phyloP scores from a whole-genome alignment of 2,329 filamentous ascomycete species.

The Geosmithia flava region DNA sequence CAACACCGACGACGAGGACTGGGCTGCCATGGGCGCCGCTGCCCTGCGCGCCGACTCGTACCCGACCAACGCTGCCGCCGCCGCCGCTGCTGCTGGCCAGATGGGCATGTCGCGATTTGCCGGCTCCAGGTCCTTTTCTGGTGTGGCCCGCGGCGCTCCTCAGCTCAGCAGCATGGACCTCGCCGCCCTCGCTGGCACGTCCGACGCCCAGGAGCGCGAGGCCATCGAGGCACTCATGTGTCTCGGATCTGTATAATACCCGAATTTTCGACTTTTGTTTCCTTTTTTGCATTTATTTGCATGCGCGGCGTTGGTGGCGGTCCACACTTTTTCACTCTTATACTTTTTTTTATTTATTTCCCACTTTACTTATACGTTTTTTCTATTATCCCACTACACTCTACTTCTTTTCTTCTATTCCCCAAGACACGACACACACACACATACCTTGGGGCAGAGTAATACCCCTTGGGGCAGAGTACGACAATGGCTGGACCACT shows the following conservation, averaged over 20 bases:
- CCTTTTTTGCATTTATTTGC: slow-evolving; percentile 13
- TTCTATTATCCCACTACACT: background rate
- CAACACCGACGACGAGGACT: slow-evolving; percentile 91
- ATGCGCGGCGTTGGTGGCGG: slow-evolving; percentile 37
- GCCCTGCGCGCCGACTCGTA: slow-evolving; percentile 62
- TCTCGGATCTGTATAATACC: slow-evolving; percentile 64
- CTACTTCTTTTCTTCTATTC: no score
- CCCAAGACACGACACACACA: no score
- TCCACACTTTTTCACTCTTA: slow-evolving; percentile 1
- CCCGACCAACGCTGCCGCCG: slow-evolving; percentile 19
- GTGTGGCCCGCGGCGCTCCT: slow-evolving; percentile 37
- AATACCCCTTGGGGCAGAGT: background rate
- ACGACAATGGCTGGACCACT: background rate
- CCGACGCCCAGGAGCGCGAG: slow-evolving; percentile 65
- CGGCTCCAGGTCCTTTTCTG: slow-evolving; percentile 36
- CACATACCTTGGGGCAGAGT: background rate
- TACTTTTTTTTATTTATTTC: background rate
- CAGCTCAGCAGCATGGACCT: slow-evolving; percentile 39
- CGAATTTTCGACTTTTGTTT: slow-evolving; percentile 1
- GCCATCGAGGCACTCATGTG: slow-evolving; percentile 70
- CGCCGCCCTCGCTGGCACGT: slow-evolving; percentile 34
- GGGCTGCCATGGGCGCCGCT: slow-evolving; percentile 79
- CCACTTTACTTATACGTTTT: background rate
- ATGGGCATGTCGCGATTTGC: slow-evolving; percentile 18
- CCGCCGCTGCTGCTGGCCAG: slow-evolving; percentile 12